These are phyloP conservation scores for Amanita exitialis DNA, from an alignment of 768 basidiomycete genomes.

Conservation along the genomic window DNA sequence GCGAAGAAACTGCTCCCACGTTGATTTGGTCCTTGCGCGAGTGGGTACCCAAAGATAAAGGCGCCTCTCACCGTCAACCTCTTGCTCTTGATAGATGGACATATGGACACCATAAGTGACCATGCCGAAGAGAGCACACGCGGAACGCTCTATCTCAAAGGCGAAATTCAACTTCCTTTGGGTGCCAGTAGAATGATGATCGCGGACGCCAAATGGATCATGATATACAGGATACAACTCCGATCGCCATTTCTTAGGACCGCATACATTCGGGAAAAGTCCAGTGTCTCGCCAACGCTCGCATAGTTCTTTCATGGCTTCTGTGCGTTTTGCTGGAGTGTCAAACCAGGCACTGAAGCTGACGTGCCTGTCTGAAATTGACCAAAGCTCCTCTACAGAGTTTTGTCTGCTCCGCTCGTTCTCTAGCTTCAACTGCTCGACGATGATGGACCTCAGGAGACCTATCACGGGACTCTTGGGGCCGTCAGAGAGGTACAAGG, in stretches of 20 bases:
- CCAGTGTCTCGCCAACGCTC: slow-evolving; percentile 66
- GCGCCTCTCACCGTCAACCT: slow-evolving; percentile 22
- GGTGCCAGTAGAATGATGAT: slow-evolving; percentile 29
- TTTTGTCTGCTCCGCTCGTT: slow-evolving; percentile 23
- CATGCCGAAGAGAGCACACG: slow-evolving; percentile 82
- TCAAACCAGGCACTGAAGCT: slow-evolving; percentile 43
- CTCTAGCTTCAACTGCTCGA: slow-evolving; percentile 44
- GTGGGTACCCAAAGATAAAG: slow-evolving; percentile 82
- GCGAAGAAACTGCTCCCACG: slow-evolving; percentile 37
- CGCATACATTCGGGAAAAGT: slow-evolving; percentile 54
- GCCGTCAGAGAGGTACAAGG: slow-evolving; percentile 44
- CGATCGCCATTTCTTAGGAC: slow-evolving; percentile 71
- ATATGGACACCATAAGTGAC: slow-evolving; percentile 92
- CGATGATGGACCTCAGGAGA: slow-evolving; percentile 45
- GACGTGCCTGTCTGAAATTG: slow-evolving; percentile 22
- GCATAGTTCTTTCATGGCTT: slow-evolving; percentile 54
- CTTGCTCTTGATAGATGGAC: slow-evolving; percentile 52
- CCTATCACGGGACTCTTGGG: slow-evolving; percentile 47
- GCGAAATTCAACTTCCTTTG: slow-evolving; percentile 46
- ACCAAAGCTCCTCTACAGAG: slow-evolving; percentile 28
- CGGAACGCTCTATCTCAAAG: slow-evolving; percentile 86
- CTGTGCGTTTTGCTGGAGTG: slow-evolving; percentile 49
- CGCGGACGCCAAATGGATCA: slow-evolving; percentile 53
- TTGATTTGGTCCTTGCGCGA: slow-evolving; percentile 78
- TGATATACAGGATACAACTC: slow-evolving; percentile 78